Evolutionary conservation across 352 stramenopile genomes (phyloP).

Genomic region (Thalassiosira exigua): DNA sequence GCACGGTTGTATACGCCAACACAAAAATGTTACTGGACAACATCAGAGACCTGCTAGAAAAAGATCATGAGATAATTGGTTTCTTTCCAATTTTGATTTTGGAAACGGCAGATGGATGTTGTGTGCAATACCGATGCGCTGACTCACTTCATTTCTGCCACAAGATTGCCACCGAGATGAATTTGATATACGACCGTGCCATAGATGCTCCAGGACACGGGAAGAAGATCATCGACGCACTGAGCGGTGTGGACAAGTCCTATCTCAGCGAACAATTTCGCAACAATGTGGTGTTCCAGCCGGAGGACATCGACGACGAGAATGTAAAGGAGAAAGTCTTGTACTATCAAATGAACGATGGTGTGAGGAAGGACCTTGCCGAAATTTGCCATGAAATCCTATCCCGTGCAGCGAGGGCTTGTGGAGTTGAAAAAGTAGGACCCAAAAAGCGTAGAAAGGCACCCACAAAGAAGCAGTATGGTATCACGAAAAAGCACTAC

Average conservation of each 20-base stretch:
- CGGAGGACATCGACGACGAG: not conserved
- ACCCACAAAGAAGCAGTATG: too few relatives aligned
- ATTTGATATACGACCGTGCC: constrained; percentile 8
- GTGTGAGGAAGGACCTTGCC: not conserved
- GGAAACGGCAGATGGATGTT: constrained; percentile 4
- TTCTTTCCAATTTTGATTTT: too few relatives aligned
- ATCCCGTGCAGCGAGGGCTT: not conserved
- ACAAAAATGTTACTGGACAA: too few relatives aligned
- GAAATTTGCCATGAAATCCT: constrained; percentile 7
- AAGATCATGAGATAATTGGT: too few relatives aligned
- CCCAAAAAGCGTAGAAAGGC: too few relatives aligned
- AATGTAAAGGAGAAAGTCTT: not conserved
- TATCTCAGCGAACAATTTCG: not conserved
- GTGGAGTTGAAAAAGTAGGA: too few relatives aligned
- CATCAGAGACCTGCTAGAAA: too few relatives aligned
- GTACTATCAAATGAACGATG: not conserved
- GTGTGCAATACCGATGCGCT: constrained; percentile 9
- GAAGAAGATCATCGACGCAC: constrained; percentile 4
- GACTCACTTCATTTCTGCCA: not conserved
- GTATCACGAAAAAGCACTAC: too few relatives aligned
- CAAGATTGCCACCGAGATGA: not conserved
- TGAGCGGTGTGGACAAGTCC: not conserved
- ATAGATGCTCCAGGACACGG: constrained; percentile 8
- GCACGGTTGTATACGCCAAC: too few relatives aligned
- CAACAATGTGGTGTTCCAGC: not conserved